Evolutionary conservation across 257 asterid species (phyloP).

Genomic region (Solanum tarijense): DNA sequence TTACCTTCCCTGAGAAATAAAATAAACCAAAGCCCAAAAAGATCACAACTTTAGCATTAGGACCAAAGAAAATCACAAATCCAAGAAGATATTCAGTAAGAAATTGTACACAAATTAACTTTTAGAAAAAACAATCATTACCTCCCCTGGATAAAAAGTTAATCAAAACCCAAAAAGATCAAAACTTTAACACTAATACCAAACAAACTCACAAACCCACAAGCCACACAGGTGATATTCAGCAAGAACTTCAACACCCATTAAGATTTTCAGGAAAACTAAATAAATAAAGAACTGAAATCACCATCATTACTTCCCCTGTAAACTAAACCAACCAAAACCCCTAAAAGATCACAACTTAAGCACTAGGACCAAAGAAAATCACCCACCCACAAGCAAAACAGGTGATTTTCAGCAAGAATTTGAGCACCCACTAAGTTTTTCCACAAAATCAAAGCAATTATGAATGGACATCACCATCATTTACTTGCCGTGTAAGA

Average conservation of each 20-base stretch:
- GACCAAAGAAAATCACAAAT: neutral
- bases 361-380: neutral
- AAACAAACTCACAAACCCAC: neutral
- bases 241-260: neutral
- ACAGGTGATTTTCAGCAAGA: neutral
- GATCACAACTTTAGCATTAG: neutral
- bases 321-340: neutral
- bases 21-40: neutral
- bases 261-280: neutral
- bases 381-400: neutral
- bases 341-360: neutral
- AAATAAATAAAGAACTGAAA: neutral
- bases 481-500: neutral
- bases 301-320: neutral
- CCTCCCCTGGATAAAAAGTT: neutral
- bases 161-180: constrained; percentile 1
- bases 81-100: neutral
- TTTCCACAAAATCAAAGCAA: neutral
- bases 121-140: neutral
- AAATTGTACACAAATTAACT: neutral
- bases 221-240: neutral
- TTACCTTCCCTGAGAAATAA: neutral
- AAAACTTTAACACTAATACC: neutral
- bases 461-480: neutral
- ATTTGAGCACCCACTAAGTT: neutral